Percentiles rank a stretch among this genome's conserved stretches.
Evolutionary conservation across 805 yeast genomes (phyloP).

Genomic region (Yamadazyma sp.): DNA sequence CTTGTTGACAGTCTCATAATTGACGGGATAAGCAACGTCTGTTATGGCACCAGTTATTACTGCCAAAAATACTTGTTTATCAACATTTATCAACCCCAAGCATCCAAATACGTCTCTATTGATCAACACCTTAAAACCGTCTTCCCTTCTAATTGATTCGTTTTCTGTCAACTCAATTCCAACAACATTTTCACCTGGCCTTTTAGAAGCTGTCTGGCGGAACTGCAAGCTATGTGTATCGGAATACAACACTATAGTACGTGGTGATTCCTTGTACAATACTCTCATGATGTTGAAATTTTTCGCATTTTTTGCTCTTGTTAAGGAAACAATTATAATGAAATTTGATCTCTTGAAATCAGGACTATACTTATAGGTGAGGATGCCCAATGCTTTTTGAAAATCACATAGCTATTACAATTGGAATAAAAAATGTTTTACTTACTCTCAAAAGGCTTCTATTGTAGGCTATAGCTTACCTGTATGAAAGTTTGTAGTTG

Average conservation of each 20-base stretch:
- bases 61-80: conserved; percentile 66
- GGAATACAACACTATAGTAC: conserved; percentile 28
- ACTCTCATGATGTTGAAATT: conserved; percentile 27
- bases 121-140: conserved; percentile 36
- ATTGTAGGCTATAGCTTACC: no score
- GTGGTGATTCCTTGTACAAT: conserved; percentile 29
- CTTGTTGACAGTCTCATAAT: conserved; percentile 73
- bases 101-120: conserved; percentile 56
- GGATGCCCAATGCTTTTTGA: no score
- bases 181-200: conserved; percentile 24
- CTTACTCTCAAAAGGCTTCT: no score
- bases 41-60: conserved; percentile 68
- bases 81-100: conserved; percentile 75
- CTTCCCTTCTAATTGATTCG: conserved; percentile 31
- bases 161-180: conserved; percentile 44
- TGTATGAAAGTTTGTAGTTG: no score
- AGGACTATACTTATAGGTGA: no score
- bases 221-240: conserved; percentile 29
- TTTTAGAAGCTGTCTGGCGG: conserved; percentile 18
- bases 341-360: no score
- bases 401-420: no score
- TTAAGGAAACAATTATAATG: no score
- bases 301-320: no score
- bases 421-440: no score
- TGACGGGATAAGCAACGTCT: conserved; percentile 79